These are phyloP conservation scores for Malassezia sp. DNA, from an alignment of 1,284 basidiomycete species.

Conservation along the genomic window DNA sequence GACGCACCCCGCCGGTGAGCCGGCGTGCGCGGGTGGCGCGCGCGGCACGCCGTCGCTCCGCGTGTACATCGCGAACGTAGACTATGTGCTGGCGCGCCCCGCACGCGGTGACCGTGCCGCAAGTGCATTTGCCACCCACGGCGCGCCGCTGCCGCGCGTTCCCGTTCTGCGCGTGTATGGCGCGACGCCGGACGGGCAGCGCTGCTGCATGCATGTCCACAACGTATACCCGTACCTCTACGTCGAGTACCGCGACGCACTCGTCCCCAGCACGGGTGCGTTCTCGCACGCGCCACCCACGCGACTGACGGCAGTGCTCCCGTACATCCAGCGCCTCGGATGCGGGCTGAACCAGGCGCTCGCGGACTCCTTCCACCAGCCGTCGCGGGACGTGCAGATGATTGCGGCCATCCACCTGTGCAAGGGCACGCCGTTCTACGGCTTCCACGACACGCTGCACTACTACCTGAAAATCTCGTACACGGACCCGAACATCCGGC, in stretches of 20 bases:
- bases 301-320: constrained; percentile 52
- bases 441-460: constrained; percentile 72
- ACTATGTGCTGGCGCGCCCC: constrained; percentile 9
- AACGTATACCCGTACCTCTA: constrained; percentile 55
- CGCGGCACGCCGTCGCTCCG: neutral
- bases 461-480: constrained; percentile 83
- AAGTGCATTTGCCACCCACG: constrained; percentile 4
- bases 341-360: constrained; percentile 56
- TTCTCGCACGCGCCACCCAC: too few relatives aligned
- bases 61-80: constrained; percentile 4
- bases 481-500: constrained; percentile 50
- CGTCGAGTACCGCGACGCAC: constrained; percentile 48
- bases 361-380: constrained; percentile 21
- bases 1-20: too few relatives aligned
- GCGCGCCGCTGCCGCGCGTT: constrained; percentile 1
- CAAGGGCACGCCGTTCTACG: constrained; percentile 92
- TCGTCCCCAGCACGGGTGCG: constrained; percentile 48
- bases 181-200: constrained; percentile 62
- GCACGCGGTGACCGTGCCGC: constrained; percentile 1
- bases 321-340: constrained; percentile 58
- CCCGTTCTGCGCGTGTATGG: constrained; percentile 54
- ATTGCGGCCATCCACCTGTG: constrained; percentile 59
- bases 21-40: too few relatives aligned
- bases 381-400: constrained; percentile 19
- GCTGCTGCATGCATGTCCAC: constrained; percentile 79